Base-by-base conservation (phyloP, 495 filamentous ascomycete genomes). In the Aspergillus campestris region DNA sequence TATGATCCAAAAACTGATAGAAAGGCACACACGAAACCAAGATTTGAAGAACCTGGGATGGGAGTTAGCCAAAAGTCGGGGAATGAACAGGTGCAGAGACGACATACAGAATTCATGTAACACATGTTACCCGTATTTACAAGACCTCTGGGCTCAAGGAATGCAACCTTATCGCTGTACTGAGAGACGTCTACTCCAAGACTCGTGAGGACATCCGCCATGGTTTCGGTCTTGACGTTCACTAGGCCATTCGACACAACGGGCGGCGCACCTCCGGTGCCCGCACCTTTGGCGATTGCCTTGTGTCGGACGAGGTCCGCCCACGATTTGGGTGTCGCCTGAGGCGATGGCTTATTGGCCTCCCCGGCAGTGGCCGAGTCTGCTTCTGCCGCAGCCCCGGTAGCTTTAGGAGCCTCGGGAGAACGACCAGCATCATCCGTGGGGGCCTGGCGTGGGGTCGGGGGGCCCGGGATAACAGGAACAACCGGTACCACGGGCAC, bases 91-190 rank as follows among this genome's bases (percentile, higher is more conserved):
- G 12, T 11, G 9, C 6, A 6, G 10, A 8, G 18, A 29, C 34
- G 18, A 65, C 87, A 70, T 76, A 97, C 92, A 37, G 92, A 95
- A 71, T 97, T 98, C 94, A 98, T 97, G 71, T 96, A 98, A 67
- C 92, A 98, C 89, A 97, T 92, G 58, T 98, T 98, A 7, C 92
- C 92, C 36, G 90, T 94, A 64, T 98, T 98, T 37, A 95, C 83
- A 54, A 98, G 77, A 5, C 92, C 92, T 40, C 94, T 75, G n/a
- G 92, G 92, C 61, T 97, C 87, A 5, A 98, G 73, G 59, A 96
- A 96, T 8, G 81, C 66, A 40, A 91, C 69, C 53, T 86, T 89
- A 6, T 78, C 73, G 12, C 61, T 69, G 43, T 73, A 75, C 34
- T 73, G 70, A 34, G 70, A 69, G 27, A 72, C 72, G 32, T 83